phyloP scores from a whole-genome alignment of 2,329 filamentous ascomycete species.

The Phyllosticta citribraziliensis region DNA sequence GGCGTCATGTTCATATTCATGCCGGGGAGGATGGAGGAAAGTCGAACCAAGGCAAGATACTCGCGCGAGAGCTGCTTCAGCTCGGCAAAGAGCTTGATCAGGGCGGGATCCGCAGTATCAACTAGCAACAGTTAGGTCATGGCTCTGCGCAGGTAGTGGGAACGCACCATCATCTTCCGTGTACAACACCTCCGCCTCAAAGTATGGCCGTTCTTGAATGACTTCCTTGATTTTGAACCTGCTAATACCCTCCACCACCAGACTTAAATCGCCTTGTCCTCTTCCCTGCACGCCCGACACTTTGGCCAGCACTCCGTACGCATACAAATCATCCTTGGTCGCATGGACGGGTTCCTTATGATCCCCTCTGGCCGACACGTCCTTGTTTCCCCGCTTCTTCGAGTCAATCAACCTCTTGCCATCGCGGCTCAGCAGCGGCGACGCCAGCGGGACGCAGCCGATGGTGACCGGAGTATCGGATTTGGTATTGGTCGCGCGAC shows the following conservation, averaged over 20 bases:
- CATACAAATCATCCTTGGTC: conserved; percentile 57
- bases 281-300: conserved; percentile 40
- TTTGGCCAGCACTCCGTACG: conserved; percentile 62
- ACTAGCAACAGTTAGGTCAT: conserved; percentile 14
- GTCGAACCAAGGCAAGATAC: conserved; percentile 70
- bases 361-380: conserved; percentile 25
- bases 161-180: conserved; percentile 58
- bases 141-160: not conserved
- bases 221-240: conserved; percentile 68
- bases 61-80: conserved; percentile 80
- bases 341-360: conserved; percentile 32
- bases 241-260: conserved; percentile 77
- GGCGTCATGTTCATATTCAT: conserved; percentile 41
- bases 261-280: conserved; percentile 52
- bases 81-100: conserved; percentile 63
- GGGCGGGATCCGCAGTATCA: conserved; percentile 49
- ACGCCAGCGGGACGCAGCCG: conserved; percentile 77
- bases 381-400: conserved; percentile 42
- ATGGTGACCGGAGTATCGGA: conserved; percentile 63
- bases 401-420: conserved; percentile 63
- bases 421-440: conserved; percentile 60
- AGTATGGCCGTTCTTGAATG: conserved; percentile 69
- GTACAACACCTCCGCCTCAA: conserved; percentile 69
- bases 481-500: conserved; percentile 56
- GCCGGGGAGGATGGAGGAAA: conserved; percentile 74